These are phyloP conservation scores for Hirsutella rhossiliensis DNA, from an alignment of 2,329 filamentous ascomycete species.

Conservation along the genomic window DNA sequence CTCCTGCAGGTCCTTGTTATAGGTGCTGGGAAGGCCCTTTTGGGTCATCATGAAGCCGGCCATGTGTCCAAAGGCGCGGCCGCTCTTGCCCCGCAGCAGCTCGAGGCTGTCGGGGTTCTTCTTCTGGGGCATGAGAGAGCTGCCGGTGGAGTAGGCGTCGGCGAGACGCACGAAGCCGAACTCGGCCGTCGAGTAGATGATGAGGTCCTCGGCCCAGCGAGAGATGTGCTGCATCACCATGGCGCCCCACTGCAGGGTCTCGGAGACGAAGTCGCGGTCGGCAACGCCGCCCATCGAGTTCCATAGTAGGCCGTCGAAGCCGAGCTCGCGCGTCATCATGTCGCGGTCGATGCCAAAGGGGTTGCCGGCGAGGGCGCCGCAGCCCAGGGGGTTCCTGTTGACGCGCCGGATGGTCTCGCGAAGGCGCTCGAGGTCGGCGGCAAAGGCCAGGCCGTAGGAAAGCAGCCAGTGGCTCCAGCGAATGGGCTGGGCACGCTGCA, in stretches of 20 bases:
- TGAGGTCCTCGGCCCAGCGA: constrained; percentile 75
- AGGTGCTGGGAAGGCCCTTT: constrained; percentile 64
- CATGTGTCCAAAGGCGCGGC: constrained; percentile 70
- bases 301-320: constrained; percentile 62
- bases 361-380: constrained; percentile 70
- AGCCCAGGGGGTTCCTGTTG: constrained; percentile 60
- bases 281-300: constrained; percentile 68
- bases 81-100: constrained; percentile 62
- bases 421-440: constrained; percentile 63
- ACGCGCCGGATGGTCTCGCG: constrained; percentile 62
- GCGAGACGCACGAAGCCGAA: constrained; percentile 67
- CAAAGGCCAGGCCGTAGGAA: constrained; percentile 60
- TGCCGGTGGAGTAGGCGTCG: constrained; percentile 70
- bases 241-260: constrained; percentile 69
- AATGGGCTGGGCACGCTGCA: constrained; percentile 71
- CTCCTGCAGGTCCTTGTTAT: constrained; percentile 92
- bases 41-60: constrained; percentile 61
- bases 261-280: constrained; percentile 72
- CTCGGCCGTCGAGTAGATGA: constrained; percentile 67
- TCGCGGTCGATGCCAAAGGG: constrained; percentile 54
- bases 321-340: constrained; percentile 43
- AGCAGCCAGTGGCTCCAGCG: constrained; percentile 76
- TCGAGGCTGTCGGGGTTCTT: constrained; percentile 59
- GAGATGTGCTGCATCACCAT: constrained; percentile 72
- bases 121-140: constrained; percentile 60